Conservation (phyloP, 73 alveolate species). For the Tetrahymena elliotti region DNA sequence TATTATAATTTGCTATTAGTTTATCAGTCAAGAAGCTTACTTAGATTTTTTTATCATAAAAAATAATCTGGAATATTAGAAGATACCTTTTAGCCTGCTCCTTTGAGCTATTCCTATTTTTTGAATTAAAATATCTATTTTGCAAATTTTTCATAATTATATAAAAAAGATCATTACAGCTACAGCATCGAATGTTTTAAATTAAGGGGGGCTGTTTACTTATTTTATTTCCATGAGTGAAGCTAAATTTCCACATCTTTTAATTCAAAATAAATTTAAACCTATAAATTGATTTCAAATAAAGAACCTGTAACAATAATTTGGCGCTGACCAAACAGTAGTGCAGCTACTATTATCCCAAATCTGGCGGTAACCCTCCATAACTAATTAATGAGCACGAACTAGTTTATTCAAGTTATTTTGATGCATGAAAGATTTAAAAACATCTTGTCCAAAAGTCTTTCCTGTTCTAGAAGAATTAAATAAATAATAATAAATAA, state of each 20-base stretch:
- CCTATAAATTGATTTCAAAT: background rate
- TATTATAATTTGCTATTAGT: too few relatives aligned
- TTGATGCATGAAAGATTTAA: background rate
- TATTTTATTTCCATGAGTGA: background rate
- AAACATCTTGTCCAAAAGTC: constrained; percentile 26
- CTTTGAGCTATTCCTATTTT: background rate
- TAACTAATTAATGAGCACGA: constrained; percentile 73
- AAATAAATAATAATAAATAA: background rate
- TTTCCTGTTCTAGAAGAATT: background rate
- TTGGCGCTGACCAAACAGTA: constrained; percentile 75
- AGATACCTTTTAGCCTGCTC: background rate
- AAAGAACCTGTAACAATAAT: constrained; percentile 68
- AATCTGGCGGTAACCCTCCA: constrained; percentile 84
- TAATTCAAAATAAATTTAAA: background rate
- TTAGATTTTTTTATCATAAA: background rate
- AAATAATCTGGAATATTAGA: background rate
- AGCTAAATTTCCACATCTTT: background rate
- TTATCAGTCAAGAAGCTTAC: too few relatives aligned
- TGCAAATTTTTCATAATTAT: too few relatives aligned
- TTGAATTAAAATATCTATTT: background rate
- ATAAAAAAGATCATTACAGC: background rate
- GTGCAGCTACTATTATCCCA: constrained; percentile 57
- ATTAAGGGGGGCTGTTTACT: background rate
- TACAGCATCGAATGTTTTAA: background rate
- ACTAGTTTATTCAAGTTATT: constrained; percentile 18